These are phyloP conservation scores for Saposhnikovia divaricata DNA, from an alignment of 129 eudicot genomes.

Conservation along the genomic window DNA sequence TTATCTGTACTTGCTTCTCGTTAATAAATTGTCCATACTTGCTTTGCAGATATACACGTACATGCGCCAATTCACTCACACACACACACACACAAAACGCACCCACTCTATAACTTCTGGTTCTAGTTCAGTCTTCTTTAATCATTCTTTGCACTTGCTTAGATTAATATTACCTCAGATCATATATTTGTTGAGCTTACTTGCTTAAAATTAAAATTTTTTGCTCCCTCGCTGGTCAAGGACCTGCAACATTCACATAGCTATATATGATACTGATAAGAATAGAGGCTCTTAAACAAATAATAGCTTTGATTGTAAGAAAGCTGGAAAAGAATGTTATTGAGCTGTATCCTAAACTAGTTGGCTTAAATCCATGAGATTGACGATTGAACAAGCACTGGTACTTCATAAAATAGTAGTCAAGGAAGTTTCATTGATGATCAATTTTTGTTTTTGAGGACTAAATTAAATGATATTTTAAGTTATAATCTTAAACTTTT, in stretches of 20 bases:
- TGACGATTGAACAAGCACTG: not conserved
- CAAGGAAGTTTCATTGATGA: not conserved
- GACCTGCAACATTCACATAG: not conserved
- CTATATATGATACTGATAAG: too few relatives aligned
- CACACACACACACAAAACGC: not conserved
- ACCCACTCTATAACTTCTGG: not conserved
- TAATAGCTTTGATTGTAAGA: not conserved
- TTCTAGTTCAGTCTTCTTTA: not conserved
- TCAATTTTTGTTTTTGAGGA: not conserved
- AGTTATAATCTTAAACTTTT: constrained; percentile 22
- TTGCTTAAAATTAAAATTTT: too few relatives aligned
- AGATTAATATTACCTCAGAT: not conserved
- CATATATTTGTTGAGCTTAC: not conserved
- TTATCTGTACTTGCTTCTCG: too few relatives aligned
- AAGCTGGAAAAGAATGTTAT: not conserved
- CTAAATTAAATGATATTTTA: not conserved
- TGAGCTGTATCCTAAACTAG: not conserved
- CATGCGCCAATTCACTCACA: not conserved
- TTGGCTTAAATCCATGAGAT: not conserved
- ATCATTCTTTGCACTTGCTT: not conserved
- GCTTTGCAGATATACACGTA: not conserved
- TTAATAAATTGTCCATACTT: too few relatives aligned
- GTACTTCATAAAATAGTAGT: not conserved
- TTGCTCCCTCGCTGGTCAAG: not conserved
- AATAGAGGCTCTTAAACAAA: not conserved